phyloP scores from a whole-genome alignment of 2,329 filamentous ascomycete genomes.

The Fusarium sororula region DNA sequence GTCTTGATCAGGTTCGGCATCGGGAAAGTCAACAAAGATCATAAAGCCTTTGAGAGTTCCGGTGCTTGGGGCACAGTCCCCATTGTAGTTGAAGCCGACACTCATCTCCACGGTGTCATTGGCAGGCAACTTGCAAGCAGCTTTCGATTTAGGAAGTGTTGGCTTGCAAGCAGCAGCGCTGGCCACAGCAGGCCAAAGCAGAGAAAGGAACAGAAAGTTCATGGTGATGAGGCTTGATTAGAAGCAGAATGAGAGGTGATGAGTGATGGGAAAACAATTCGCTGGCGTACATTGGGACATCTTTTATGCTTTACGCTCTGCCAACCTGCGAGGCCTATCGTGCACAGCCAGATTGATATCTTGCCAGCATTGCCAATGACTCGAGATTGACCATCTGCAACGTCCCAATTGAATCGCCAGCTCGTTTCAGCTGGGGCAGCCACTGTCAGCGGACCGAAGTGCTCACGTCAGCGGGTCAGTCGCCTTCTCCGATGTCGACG shows the following conservation, averaged over 20 bases:
- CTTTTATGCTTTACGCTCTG: not conserved
- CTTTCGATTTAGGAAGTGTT: not conserved
- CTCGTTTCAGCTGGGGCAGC: not conserved
- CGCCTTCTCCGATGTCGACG: not conserved
- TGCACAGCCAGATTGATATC: not conserved
- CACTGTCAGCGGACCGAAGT: not conserved
- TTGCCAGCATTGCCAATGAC: not conserved
- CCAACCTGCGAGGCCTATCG: not conserved
- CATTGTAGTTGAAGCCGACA: not conserved
- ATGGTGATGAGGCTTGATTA: not conserved
- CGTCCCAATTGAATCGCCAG: not conserved
- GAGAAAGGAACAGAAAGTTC: not conserved
- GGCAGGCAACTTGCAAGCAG: not conserved
- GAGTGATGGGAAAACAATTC: not conserved
- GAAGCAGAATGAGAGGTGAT: not conserved
- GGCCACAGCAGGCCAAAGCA: not conserved
- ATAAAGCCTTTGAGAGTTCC: constrained; percentile 46
- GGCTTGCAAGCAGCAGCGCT: not conserved
- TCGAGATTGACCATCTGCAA: not conserved
- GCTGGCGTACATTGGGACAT: not conserved
- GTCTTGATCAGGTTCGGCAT: constrained; percentile 31
- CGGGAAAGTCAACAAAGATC: constrained; percentile 51
- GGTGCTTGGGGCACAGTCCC: constrained; percentile 46
- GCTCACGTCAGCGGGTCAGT: not conserved
- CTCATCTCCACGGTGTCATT: not conserved